Evolutionary conservation across 345 rosid species (phyloP).

Genomic region (Populus euphratica): DNA sequence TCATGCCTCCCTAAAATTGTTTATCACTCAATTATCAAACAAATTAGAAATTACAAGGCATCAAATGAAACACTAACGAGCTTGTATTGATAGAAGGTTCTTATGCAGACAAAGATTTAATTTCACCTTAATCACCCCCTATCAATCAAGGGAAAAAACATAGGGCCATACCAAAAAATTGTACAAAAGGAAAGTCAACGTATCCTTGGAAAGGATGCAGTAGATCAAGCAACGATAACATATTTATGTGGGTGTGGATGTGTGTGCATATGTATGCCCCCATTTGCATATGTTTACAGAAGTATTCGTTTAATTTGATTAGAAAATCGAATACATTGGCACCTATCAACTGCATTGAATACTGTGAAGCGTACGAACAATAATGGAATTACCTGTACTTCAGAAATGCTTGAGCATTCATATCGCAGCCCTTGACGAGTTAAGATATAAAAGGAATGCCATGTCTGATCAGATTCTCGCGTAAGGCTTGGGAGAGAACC

Average conservation of each 20-base stretch:
- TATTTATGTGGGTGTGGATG: neutral
- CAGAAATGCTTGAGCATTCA: constrained; percentile 75
- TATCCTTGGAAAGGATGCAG: neutral
- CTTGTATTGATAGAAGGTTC: neutral
- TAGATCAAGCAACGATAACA: neutral
- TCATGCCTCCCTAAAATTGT: neutral
- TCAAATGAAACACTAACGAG: neutral
- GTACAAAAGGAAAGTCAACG: neutral
- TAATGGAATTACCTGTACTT: constrained; percentile 49
- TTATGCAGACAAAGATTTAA: neutral
- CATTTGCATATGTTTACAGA: neutral
- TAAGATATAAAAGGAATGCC: constrained; percentile 60
- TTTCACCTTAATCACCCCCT: neutral
- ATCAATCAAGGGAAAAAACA: neutral
- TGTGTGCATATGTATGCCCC: neutral
- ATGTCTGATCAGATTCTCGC: constrained; percentile 58
- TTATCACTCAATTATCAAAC: neutral
- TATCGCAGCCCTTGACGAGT: constrained; percentile 74
- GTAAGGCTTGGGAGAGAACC: constrained; percentile 61
- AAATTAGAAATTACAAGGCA: neutral
- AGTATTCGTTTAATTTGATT: neutral
- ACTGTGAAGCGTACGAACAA: neutral
- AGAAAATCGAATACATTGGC: neutral
- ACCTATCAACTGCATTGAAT: neutral
- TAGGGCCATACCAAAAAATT: neutral